Evolutionary conservation across 2,329 filamentous ascomycete species (phyloP), one percentile per base, ranked within the genome.

Genomic region (Keithomyces neogunnii): DNA sequence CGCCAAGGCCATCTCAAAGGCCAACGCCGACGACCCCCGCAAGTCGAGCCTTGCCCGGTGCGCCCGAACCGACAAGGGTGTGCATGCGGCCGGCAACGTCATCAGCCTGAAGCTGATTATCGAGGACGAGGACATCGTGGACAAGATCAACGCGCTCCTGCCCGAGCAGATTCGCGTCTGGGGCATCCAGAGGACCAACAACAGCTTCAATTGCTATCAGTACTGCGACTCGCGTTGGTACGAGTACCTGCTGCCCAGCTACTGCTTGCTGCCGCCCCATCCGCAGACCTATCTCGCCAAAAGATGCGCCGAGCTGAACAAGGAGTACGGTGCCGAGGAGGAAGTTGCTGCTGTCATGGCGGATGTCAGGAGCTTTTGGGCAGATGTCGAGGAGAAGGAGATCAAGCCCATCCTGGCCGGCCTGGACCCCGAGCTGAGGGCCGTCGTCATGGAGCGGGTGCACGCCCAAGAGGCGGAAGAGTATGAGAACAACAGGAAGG

Each of bases 91-190:
- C 1, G 93, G 92, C 49, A 97, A 97, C 63, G 85, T 97, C 62
- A 89, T 97, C 55, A 96, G 89, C 33, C 69, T 97, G 62, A 99
- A 99, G 73, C 76, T 99, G 60, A 97, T 99, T 61, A 85, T 96
- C 46, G 92, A 97, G 69, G 92, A 97, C 53, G 78, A 83, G 9
- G 84, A 95, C 56, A 82, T 96, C 47, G 84, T 97, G 29, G 74
- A 90, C 51, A 95, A 89, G 71, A 96, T 99, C 78, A 99, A 99
- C 69, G 79, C 82, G 36, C 74, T 88, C 51, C 76, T 99, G 40
- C 87, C 86, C 2, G 79, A 85, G 3, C 93, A 99, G 72, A 99
- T 99, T 57, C 83, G 93, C 48, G 80, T 99, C 3, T 99, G 93
- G 93, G 93, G 89, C 3, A 89, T 96, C 55, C 84, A 95, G 68